Percentiles rank a stretch among this genome's conserved stretches.
Evolutionary conservation across 1,284 basidiomycete genomes (phyloP).

Genomic region (Tilletia setariae): DNA sequence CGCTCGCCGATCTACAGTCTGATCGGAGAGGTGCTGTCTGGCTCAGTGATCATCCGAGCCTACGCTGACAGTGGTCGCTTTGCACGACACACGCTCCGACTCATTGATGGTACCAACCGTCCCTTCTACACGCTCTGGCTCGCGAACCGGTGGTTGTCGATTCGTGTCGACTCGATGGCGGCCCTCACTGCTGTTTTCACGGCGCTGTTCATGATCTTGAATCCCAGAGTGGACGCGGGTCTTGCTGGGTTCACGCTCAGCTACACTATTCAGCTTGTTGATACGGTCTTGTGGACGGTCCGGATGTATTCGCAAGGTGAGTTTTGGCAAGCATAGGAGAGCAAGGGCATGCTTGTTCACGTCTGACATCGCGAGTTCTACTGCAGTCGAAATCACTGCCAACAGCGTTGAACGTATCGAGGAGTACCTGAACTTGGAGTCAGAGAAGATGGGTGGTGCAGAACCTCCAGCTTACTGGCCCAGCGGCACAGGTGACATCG

Average conservation of each 20-base stretch:
- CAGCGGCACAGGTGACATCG: conserved; percentile 43
- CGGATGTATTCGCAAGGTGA: neutral
- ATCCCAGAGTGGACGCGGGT: conserved; percentile 48
- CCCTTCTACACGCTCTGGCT: conserved; percentile 60
- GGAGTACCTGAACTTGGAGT: conserved; percentile 47
- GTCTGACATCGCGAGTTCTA: neutral
- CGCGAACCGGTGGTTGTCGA: conserved; percentile 57
- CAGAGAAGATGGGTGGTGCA: conserved; percentile 37
- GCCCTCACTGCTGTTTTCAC: conserved; percentile 43
- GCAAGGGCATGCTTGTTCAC: too few relatives aligned
- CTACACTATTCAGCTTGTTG: conserved; percentile 60
- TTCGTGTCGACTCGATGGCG: conserved; percentile 50
- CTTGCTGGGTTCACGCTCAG: conserved; percentile 46
- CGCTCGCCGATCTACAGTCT: conserved; percentile 53
- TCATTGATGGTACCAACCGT: conserved; percentile 58
- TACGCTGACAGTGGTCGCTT: conserved; percentile 80
- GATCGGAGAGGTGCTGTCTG: conserved; percentile 66
- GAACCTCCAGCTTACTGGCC: conserved; percentile 54
- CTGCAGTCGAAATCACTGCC: conserved; percentile 53
- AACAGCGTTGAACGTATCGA: conserved; percentile 54
- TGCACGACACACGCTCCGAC: conserved; percentile 57
- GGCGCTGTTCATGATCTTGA: conserved; percentile 61
- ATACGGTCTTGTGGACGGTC: conserved; percentile 58
- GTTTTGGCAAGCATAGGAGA: too few relatives aligned
- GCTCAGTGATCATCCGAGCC: conserved; percentile 79